phyloP scores from a whole-genome alignment of 805 yeast species.

The Priceomyces haplophilus region DNA sequence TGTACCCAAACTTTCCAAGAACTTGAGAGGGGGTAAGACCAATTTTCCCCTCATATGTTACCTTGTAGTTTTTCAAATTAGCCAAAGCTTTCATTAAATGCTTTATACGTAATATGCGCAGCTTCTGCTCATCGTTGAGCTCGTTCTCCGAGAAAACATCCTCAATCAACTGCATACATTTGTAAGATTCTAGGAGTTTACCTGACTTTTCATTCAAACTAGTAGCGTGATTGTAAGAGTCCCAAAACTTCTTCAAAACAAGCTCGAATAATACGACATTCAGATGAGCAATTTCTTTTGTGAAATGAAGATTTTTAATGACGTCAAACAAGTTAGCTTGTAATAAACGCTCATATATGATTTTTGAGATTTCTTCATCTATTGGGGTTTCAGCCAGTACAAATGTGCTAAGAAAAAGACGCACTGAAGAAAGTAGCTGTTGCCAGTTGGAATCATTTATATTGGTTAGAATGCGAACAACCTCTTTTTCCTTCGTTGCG shows the following conservation, averaged over 20 bases:
- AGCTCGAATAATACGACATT: conserved; percentile 14
- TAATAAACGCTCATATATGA: conserved; percentile 29
- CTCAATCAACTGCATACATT: conserved; percentile 28
- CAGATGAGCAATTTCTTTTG: conserved; percentile 8
- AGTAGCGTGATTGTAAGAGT: conserved; percentile 26
- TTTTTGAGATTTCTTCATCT: conserved; percentile 13
- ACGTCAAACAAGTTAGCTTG: conserved; percentile 25
- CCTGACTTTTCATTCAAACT: conserved; percentile 34
- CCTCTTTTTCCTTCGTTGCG: conserved; percentile 24
- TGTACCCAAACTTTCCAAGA: conserved; percentile 21
- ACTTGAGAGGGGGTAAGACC: conserved; percentile 40
- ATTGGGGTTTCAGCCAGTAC: conserved; percentile 10
- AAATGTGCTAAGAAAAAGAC: conserved; percentile 22
- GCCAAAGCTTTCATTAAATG: conserved; percentile 37
- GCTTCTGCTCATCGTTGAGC: conserved; percentile 3
- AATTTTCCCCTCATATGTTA: conserved; percentile 27
- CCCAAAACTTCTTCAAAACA: conserved; percentile 32
- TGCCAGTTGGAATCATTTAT: conserved; percentile 21
- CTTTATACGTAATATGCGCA: conserved; percentile 20
- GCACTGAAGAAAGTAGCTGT: conserved; percentile 18
- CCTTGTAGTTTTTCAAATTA: conserved; percentile 34
- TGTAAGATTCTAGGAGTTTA: conserved; percentile 21
- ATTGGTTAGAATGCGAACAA: conserved; percentile 21
- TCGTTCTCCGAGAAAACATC: conserved; percentile 3
- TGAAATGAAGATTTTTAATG: conserved; percentile 14